Evolutionary conservation across 2,329 filamentous ascomycete genomes (phyloP).

Genomic region (Colletotrichum paranaense): DNA sequence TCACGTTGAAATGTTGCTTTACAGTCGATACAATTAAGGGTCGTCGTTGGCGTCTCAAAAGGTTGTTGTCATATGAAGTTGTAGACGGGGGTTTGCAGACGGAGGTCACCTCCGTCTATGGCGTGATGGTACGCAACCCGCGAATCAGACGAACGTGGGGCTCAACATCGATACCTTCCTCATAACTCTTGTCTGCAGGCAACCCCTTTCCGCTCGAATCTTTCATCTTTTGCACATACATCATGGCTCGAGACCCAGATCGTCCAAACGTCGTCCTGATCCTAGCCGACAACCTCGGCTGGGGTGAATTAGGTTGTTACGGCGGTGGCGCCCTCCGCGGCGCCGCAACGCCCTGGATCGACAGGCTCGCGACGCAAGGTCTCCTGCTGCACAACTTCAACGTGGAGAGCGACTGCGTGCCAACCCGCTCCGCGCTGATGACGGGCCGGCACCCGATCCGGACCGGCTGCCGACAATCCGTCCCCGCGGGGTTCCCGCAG

Average conservation of each 20-base stretch:
- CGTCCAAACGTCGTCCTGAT: slow-evolving; percentile 47
- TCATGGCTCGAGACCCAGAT: slow-evolving; percentile 38
- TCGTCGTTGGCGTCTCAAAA: background rate
- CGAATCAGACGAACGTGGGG: background rate
- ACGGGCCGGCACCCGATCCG: slow-evolving; percentile 49
- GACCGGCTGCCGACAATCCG: slow-evolving; percentile 47
- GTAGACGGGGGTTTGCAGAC: background rate
- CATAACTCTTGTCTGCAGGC: background rate
- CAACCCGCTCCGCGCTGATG: slow-evolving; percentile 48
- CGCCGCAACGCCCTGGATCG: slow-evolving; percentile 47
- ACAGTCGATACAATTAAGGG: background rate
- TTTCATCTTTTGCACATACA: background rate
- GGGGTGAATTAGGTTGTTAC: slow-evolving; percentile 50
- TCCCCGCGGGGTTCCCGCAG: slow-evolving; percentile 47
- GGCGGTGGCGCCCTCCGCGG: slow-evolving; percentile 47
- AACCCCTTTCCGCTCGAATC: background rate
- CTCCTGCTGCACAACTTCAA: slow-evolving; percentile 50
- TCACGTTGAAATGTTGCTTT: background rate
- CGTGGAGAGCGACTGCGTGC: slow-evolving; percentile 50
- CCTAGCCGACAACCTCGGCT: slow-evolving; percentile 50
- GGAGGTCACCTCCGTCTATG: background rate
- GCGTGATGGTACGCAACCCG: background rate
- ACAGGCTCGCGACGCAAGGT: slow-evolving; percentile 45
- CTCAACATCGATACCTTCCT: background rate
- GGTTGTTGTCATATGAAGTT: too few species aligned